A percentile compares a stretch with the other conserved stretches of the same genome.
Evolutionary conservation across 1,284 basidiomycete species (phyloP).

Genomic region (Malassezia nana): DNA sequence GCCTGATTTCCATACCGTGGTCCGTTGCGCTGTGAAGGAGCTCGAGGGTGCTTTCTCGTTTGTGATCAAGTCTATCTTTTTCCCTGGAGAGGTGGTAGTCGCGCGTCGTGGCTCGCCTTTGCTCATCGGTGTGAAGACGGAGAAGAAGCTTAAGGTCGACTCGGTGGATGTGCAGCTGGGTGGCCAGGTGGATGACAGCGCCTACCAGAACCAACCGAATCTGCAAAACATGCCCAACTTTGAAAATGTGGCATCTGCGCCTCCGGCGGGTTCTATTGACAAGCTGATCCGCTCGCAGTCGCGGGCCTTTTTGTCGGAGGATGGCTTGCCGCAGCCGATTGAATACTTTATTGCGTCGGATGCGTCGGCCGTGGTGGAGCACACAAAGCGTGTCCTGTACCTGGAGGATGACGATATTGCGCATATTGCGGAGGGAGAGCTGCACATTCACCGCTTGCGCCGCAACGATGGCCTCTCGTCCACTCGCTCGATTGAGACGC

Average conservation of each 20-base stretch:
- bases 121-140: conserved; percentile 96
- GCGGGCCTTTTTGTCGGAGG: conserved; percentile 94
- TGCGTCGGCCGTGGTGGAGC: conserved; percentile 89
- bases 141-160: conserved; percentile 99
- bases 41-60: conserved; percentile 99
- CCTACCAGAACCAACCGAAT: conserved; percentile 7
- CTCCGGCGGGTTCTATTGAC: conserved; percentile 25
- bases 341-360: conserved; percentile 99
- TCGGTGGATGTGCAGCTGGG: conserved; percentile 86
- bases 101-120: conserved; percentile 94
- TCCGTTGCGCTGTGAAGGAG: conserved; percentile 95
- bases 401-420: conserved; percentile 99
- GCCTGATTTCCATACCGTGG: conserved; percentile 75
- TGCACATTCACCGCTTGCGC: conserved; percentile 96
- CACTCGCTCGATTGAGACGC: conserved; percentile 92
- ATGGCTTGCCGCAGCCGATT: conserved; percentile 95
- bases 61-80: conserved; percentile 95
- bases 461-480: conserved; percentile 66
- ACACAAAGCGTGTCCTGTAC: conserved; percentile 97
- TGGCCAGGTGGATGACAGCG: conserved; percentile 8
- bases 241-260: conserved; percentile 28
- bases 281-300: conserved; percentile 92
- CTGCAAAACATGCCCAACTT: conserved; percentile 5
- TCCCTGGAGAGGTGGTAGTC: conserved; percentile 89
- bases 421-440: conserved; percentile 85